A percentile compares a stretch with the other conserved stretches of the same genome.
phyloP scores from a whole-genome alignment of 2,329 filamentous ascomycete genomes.

The Aspergillus aculeatinus region DNA sequence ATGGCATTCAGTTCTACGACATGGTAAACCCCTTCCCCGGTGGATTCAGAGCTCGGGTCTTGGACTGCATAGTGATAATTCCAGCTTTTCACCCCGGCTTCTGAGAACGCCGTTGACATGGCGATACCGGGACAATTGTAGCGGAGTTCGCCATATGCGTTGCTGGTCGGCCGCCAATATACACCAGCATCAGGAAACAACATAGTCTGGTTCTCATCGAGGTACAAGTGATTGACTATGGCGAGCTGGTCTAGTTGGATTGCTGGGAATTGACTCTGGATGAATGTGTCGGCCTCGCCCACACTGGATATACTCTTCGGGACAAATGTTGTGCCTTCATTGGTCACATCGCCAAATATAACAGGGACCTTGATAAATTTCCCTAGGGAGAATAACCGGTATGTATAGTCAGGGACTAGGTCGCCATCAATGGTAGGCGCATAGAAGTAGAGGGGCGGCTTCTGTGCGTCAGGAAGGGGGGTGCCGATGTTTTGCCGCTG shows the following conservation, averaged over 20 bases:
- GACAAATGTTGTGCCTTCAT: constrained; percentile 65
- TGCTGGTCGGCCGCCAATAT: constrained; percentile 60
- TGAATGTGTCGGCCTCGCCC: constrained; percentile 54
- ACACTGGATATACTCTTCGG: constrained; percentile 51
- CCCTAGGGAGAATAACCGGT: constrained; percentile 49
- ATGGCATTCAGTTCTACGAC: constrained; percentile 66
- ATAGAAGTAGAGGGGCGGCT: constrained; percentile 52
- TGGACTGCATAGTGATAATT: constrained; percentile 70
- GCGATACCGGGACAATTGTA: constrained; percentile 65
- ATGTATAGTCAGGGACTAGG: constrained; percentile 53
- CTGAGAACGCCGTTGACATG: constrained; percentile 48
- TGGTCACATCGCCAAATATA: constrained; percentile 60
- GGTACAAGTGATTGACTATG: constrained; percentile 57
- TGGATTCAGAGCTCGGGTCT: constrained; percentile 53
- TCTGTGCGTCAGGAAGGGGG: constrained; percentile 46
- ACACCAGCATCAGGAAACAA: constrained; percentile 51
- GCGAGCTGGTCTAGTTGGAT: constrained; percentile 53
- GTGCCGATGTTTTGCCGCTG: constrained; percentile 49
- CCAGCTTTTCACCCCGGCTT: constrained; percentile 49
- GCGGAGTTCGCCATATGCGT: constrained; percentile 64
- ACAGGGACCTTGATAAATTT: constrained; percentile 54
- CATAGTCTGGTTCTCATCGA: constrained; percentile 46
- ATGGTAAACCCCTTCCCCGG: constrained; percentile 65
- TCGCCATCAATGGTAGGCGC: constrained; percentile 53
- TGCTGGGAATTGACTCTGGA: constrained; percentile 59